Conservation (phyloP, 345 rosid genomes). For the Gossypium herbaceum region DNA sequence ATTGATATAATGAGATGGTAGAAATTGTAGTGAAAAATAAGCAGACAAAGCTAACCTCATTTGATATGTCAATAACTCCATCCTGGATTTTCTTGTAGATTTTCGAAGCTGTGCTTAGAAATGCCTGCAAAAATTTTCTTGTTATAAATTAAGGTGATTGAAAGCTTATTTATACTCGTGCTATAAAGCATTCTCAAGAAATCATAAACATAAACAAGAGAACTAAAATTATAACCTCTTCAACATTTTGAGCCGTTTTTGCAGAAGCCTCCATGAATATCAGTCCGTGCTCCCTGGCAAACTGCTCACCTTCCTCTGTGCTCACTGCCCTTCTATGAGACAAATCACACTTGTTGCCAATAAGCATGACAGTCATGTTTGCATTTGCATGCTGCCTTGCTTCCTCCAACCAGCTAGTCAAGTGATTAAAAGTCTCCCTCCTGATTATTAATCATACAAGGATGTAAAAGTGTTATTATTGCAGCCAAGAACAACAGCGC, state of each 20-base stretch:
- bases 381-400: conserved; percentile 9
- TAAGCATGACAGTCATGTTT: background rate
- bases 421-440: conserved; percentile 6
- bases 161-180: background rate
- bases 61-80: conserved; percentile 5
- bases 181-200: background rate
- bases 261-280: background rate
- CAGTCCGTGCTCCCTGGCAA: background rate
- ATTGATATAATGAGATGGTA: background rate
- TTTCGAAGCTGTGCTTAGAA: background rate
- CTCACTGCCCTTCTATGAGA: background rate
- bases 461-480: background rate
- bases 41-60: background rate
- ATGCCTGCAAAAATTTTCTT: background rate
- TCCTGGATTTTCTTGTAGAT: conserved; percentile 4
- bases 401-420: conserved; percentile 6
- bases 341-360: background rate
- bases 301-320: conserved; percentile 1
- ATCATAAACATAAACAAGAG: background rate
- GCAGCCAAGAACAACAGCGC: background rate
- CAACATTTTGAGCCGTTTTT: background rate
- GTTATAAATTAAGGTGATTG: background rate
- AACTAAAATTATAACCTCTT: background rate
- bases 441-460: background rate
- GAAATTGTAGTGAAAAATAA: background rate